Evolutionary conservation across 75 land plant species (phyloP).

Genomic region (Gnetum montanum): DNA sequence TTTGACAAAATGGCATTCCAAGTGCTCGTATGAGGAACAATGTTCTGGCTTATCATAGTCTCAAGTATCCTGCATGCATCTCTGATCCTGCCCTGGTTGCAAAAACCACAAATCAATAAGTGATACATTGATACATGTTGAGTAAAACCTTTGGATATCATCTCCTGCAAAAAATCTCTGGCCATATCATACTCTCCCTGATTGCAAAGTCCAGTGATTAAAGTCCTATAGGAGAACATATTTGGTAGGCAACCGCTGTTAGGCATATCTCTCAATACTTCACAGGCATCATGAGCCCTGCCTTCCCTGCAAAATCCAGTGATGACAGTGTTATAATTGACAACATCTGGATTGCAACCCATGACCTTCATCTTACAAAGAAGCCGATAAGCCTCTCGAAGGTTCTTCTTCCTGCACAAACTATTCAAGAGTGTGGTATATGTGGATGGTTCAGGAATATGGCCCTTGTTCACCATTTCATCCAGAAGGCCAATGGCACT

Average conservation of each 20-base stretch:
- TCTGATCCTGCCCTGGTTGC: conserved; percentile 27
- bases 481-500: conserved; percentile 37
- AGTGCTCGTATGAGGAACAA: conserved; percentile 34
- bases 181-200: conserved; percentile 41
- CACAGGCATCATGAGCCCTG: conserved; percentile 37
- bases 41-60: conserved; percentile 17
- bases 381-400: conserved; percentile 56
- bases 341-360: conserved; percentile 59
- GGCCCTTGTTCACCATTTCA: conserved; percentile 61
- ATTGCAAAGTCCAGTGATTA: conserved; percentile 42
- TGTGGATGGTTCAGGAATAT: conserved; percentile 35
- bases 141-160: conserved; percentile 39
- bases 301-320: conserved; percentile 55
- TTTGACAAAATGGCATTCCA: conserved; percentile 27
- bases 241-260: conserved; percentile 48
- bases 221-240: conserved; percentile 41
- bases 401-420: conserved; percentile 53
- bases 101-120: conserved; percentile 36
- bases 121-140: conserved; percentile 50
- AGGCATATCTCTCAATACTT: conserved; percentile 52
- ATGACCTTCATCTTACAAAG: conserved; percentile 53
- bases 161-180: conserved; percentile 26
- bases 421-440: conserved; percentile 47
- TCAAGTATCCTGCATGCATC: conserved; percentile 30
- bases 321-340: conserved; percentile 59